Base-by-base conservation (phyloP, 2,329 filamentous ascomycete species). In the Knoxdaviesia proteae region DNA sequence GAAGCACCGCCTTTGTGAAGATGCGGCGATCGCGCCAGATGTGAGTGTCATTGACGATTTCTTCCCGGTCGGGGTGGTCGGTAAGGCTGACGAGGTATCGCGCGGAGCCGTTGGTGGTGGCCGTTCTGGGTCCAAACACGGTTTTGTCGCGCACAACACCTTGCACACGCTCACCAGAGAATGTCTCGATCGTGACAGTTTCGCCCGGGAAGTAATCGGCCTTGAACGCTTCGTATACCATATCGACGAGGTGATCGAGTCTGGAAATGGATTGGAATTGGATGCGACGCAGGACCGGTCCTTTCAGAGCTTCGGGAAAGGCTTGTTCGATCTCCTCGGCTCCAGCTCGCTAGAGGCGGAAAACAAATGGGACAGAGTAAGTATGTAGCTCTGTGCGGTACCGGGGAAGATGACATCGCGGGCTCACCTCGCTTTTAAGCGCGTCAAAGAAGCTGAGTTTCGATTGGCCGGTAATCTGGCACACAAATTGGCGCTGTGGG, bases 391-490 rank as follows among this genome's bases (percentile, higher is more conserved):
- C 20, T 20, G 20, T 20, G 20, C 20, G 20, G 20, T 20, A 20
- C 20, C 20, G 20, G 20, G 20, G 20, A 20, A 20, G 20, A 20
- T 20, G 20, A 20, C 20, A 20, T 20, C 20, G 20, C 20, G 20
- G 20, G 32, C 77, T 49, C 69, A 92, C 84, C 74, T 94, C 86
- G 62, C 84, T 93, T 59, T 83, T 77, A 32, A 88, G 71, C 31
- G 90, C 90, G 50, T 94, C 84, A 54, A 94, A 94, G 59, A 92
- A 98, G 4, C 76, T 88, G 49, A 94, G 67, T 42, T 80, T 80
- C 32, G 86, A 92, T 58, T 93, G 88, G 43, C 90, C 90, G 8
- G 86, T 94, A 49, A 96, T 92, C 56, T 93, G 83, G 60, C 92
- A 94, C 47, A 92, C 94, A 59, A 96, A 98, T 44, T 80, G 77